phyloP scores from a whole-genome alignment of 2,329 filamentous ascomycete genomes.

The Talaromyces sp. region DNA sequence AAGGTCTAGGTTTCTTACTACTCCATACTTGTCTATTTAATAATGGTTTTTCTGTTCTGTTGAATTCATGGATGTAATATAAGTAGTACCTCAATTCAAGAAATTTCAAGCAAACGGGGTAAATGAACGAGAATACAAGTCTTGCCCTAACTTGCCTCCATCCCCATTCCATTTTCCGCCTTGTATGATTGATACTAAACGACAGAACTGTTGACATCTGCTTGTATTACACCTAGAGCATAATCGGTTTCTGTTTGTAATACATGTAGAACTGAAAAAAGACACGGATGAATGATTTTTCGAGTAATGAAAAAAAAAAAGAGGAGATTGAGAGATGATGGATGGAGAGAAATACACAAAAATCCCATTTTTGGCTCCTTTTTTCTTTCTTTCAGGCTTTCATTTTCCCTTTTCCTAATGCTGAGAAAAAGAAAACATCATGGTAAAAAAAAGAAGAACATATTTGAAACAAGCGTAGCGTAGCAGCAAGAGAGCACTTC shows the following conservation, averaged over 20 bases:
- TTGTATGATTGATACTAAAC: background rate
- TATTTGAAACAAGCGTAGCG: slow-evolving; percentile 15
- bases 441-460: slow-evolving; percentile 1
- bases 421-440: slow-evolving; percentile 8
- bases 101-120: background rate
- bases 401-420: slow-evolving; percentile 6
- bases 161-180: background rate
- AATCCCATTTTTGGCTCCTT: slow-evolving; percentile 10
- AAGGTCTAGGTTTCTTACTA: background rate
- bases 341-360: slow-evolving; percentile 9
- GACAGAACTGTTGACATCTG: background rate
- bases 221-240: background rate
- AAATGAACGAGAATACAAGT: background rate
- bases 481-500: slow-evolving; percentile 19
- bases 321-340: background rate
- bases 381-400: background rate
- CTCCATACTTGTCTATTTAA: background rate
- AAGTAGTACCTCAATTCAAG: background rate
- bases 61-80: background rate
- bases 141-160: background rate
- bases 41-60: background rate
- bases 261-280: slow-evolving; percentile 8
- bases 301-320: background rate
- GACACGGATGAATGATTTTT: slow-evolving; percentile 7
- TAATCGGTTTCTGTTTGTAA: background rate